Base-by-base conservation (phyloP, 495 filamentous ascomycete genomes). In the Jackrogersella minutella region DNA sequence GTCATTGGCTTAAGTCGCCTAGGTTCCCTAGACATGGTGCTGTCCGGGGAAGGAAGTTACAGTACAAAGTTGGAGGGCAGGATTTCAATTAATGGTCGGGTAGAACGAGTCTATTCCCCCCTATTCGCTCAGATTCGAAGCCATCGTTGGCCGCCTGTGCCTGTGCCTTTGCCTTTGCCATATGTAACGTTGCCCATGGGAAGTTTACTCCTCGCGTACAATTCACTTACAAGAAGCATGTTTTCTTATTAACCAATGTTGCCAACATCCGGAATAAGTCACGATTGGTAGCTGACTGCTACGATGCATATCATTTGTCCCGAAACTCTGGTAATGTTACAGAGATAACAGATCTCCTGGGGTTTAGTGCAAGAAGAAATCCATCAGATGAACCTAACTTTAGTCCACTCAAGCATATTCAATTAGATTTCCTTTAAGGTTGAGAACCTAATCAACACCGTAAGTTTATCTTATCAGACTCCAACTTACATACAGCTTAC, bases 171-270 rank as follows among this genome's bases (percentile, higher is more conserved):
- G 22, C 7, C 14, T 30, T 3, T 30, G 26, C 3, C 30, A 28
- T 64, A 69, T 69, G 66, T 69, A 69, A 69, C 66, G 66, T 69
- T 69, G 66, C 66, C 60, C 55, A 46, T n/a, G n/a, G n/a, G n/a
- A n/a, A n/a, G n/a, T n/a, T n/a, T n/a, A n/a, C 14, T 43, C 34
- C 51, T 52, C 19, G 37, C 16, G 36, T 26, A 21, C 36, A 37
- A 52, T 53, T 62, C 19, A 47, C 26, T 5, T 8, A 21, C 28
- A 21, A 13, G 39, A 54, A 7, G 39, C 39, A 17, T 37, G 50
- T 22, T 40, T 43, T 19, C 43, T 44, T n/a, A 9, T 22, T 33
- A 16, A 43, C 31, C 9, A 34, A 17, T 62, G 22, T 31, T 46
- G 22, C 47, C 40, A 51, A 16, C 14, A 54, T 19, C 46, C 49